Evolutionary conservation across 306 rosid species (phyloP).

Genomic region (Alnus rubra): DNA sequence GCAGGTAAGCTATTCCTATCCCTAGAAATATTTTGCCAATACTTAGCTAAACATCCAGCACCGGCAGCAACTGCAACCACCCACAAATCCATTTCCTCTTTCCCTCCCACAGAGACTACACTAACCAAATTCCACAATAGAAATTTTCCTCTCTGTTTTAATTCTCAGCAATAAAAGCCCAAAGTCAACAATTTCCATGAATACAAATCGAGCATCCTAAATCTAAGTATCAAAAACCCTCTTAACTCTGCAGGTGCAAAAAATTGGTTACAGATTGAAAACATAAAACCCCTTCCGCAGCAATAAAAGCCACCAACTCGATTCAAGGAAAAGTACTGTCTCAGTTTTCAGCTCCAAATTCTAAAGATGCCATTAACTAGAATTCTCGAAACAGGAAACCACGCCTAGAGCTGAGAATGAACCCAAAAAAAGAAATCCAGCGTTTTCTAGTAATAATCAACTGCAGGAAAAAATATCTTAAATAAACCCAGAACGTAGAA

Average conservation of each 20-base stretch:
- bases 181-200: conserved; percentile 41
- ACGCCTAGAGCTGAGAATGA: conserved; percentile 4
- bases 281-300: background rate
- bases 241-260: background rate
- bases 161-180: conserved; percentile 28
- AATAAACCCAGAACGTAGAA: conserved; percentile 18
- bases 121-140: conserved; percentile 38
- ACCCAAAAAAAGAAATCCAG: background rate
- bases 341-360: conserved; percentile 24
- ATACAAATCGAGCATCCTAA: conserved; percentile 26
- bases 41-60: conserved; percentile 76
- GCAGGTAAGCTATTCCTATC: conserved; percentile 27
- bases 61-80: conserved; percentile 80
- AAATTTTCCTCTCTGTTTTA: conserved; percentile 35
- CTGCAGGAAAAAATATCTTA: conserved; percentile 15
- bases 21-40: conserved; percentile 51
- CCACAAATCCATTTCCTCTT: conserved; percentile 76
- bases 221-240: conserved; percentile 6
- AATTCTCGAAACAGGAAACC: conserved; percentile 22
- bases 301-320: conserved; percentile 25
- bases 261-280: conserved; percentile 9
- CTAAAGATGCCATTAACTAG: conserved; percentile 18
- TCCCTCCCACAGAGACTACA: conserved; percentile 31
- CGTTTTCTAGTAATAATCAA: background rate
- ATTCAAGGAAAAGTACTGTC: conserved; percentile 16